phyloP scores from a whole-genome alignment of 345 rosid species.

The Gossypium australe region DNA sequence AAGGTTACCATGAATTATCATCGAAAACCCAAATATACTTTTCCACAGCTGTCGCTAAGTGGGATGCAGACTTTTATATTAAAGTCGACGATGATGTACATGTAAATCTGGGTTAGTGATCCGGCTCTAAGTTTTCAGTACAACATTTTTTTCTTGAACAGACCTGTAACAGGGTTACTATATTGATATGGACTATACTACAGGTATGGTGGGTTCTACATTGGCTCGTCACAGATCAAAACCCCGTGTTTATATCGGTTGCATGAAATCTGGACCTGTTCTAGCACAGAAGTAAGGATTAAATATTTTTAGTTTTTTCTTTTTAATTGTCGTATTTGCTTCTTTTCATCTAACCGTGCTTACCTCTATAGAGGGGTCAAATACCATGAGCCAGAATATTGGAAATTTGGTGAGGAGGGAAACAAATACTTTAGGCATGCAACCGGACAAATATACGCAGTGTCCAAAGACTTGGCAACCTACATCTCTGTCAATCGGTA shows the following conservation, averaged over 20 bases:
- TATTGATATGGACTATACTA: constrained; percentile 17
- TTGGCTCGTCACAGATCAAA: constrained; percentile 84
- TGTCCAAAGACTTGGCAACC: constrained; percentile 90
- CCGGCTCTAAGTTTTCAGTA: background rate
- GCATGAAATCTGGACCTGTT: constrained; percentile 98
- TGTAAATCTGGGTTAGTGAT: constrained; percentile 77
- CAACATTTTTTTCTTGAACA: background rate
- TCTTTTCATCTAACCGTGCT: background rate
- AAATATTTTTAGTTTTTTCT: background rate
- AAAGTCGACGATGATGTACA: constrained; percentile 83
- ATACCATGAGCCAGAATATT: constrained; percentile 91
- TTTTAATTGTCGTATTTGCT: background rate
- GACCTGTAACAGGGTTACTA: background rate
- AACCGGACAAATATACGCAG: constrained; percentile 87
- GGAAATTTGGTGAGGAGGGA: constrained; percentile 97
- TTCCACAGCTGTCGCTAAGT: constrained; percentile 62
- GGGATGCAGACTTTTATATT: constrained; percentile 82
- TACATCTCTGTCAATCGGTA: constrained; percentile 80
- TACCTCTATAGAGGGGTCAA: constrained; percentile 59
- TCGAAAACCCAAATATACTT: constrained; percentile 70
- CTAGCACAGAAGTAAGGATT: constrained; percentile 74
- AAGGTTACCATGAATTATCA: constrained; percentile 69
- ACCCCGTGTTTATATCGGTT: constrained; percentile 77
- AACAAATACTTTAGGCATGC: constrained; percentile 95
- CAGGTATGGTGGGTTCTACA: constrained; percentile 79